phyloP scores from a whole-genome alignment of 768 basidiomycete species.

The Kwoniella dejecticola region DNA sequence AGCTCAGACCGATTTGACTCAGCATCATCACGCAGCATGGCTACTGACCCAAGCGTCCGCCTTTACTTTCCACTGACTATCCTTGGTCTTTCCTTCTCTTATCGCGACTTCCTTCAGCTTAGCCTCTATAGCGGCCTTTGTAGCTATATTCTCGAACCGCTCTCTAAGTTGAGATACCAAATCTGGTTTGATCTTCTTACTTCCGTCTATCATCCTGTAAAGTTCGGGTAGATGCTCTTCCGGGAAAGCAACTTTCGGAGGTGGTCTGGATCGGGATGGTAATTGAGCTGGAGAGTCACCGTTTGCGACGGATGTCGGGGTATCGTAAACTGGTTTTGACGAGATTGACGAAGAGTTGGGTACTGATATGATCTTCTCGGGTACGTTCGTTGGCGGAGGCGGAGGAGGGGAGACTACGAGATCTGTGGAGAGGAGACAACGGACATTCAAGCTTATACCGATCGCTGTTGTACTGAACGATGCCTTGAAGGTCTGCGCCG shows the following conservation, averaged over 20 bases:
- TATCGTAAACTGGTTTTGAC: slow-evolving; percentile 2
- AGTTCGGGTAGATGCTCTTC: slow-evolving; percentile 42
- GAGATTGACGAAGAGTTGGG: slow-evolving; percentile 9
- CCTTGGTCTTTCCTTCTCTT: slow-evolving; percentile 41
- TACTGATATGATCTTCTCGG: background rate
- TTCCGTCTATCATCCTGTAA: slow-evolving; percentile 43
- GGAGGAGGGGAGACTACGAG: background rate
- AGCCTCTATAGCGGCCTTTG: slow-evolving; percentile 49
- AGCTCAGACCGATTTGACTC: too few relatives aligned
- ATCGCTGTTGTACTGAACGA: slow-evolving; percentile 33
- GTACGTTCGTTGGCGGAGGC: background rate
- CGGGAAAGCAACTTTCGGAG: slow-evolving; percentile 47
- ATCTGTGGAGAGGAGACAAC: slow-evolving; percentile 31
- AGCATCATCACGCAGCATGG: too few relatives aligned
- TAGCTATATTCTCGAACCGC: slow-evolving; percentile 42
- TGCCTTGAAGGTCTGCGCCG: slow-evolving; percentile 31
- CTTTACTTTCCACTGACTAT: slow-evolving; percentile 46
- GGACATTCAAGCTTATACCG: slow-evolving; percentile 24
- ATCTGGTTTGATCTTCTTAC: slow-evolving; percentile 38
- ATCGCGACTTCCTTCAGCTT: slow-evolving; percentile 51
- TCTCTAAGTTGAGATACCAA: slow-evolving; percentile 41
- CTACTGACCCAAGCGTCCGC: slow-evolving; percentile 54
- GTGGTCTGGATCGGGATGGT: slow-evolving; percentile 8
- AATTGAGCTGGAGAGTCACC: background rate
- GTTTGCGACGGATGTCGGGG: slow-evolving; percentile 7